Evolutionary conservation across 306 rosid species (phyloP).

Genomic region (Canavalia gladiata): DNA sequence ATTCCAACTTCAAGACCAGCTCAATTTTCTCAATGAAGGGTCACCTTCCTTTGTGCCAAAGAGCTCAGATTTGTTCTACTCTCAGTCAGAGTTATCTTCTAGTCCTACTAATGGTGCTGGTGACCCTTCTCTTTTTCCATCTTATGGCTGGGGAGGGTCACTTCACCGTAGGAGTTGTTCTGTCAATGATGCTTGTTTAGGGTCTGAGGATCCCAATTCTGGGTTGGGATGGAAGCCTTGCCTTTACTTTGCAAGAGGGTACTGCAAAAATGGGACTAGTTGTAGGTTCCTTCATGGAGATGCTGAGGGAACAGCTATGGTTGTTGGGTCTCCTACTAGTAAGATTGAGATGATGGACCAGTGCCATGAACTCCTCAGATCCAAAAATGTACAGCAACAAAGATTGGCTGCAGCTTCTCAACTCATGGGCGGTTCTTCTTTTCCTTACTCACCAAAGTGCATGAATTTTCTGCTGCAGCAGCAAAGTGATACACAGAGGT

Average conservation of each 20-base stretch:
- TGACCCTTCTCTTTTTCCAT: constrained; percentile 56
- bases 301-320: constrained; percentile 53
- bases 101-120: constrained; percentile 61
- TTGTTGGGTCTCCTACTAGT: constrained; percentile 70
- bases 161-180: constrained; percentile 87
- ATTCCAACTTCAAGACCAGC: constrained; percentile 88
- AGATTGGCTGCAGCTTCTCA: constrained; percentile 86
- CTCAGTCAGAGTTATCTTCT: constrained; percentile 66
- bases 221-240: constrained; percentile 99
- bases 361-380: constrained; percentile 86
- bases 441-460: constrained; percentile 80
- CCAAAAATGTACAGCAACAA: constrained; percentile 81
- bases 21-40: constrained; percentile 83
- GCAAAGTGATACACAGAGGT: constrained; percentile 91
- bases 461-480: constrained; percentile 74
- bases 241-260: constrained; percentile 94
- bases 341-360: constrained; percentile 89
- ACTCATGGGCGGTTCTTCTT: constrained; percentile 76
- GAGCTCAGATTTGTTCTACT: constrained; percentile 69
- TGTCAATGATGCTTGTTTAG: constrained; percentile 77
- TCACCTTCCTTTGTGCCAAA: constrained; percentile 57
- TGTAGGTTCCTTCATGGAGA: constrained; percentile 87
- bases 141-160: constrained; percentile 72
- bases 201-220: constrained; percentile 75
- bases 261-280: constrained; percentile 86